These are phyloP conservation scores for Ophiostoma australiae DNA, from an alignment of 2,329 filamentous ascomycete species.

Conservation along the genomic window DNA sequence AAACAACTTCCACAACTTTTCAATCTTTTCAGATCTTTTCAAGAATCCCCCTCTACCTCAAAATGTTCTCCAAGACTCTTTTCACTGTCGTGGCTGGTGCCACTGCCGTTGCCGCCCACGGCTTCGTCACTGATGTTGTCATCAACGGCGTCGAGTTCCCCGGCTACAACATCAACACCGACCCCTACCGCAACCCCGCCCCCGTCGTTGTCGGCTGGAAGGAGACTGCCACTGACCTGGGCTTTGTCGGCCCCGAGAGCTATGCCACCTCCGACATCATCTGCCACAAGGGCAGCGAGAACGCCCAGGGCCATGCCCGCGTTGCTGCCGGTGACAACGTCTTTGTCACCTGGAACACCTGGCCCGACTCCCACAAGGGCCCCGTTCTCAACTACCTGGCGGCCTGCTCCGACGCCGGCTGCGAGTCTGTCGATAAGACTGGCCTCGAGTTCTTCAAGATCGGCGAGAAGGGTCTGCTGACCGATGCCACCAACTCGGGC, in stretches of 20 bases:
- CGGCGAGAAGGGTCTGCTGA: constrained; percentile 33
- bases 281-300: constrained; percentile 32
- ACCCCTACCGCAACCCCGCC: constrained; percentile 28
- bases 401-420: constrained; percentile 32
- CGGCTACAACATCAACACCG: background rate
- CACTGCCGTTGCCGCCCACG: constrained; percentile 14
- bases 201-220: constrained; percentile 33
- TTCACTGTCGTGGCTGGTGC: constrained; percentile 11
- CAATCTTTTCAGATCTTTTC: background rate
- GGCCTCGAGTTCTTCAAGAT: constrained; percentile 34
- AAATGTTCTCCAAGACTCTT: constrained; percentile 16
- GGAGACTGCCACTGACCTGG: constrained; percentile 32
- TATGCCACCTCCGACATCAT: constrained; percentile 32
- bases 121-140: constrained; percentile 16
- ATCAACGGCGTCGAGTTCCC: constrained; percentile 14
- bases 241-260: constrained; percentile 30
- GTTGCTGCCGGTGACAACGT: constrained; percentile 32
- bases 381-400: constrained; percentile 38
- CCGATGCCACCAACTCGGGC: constrained; percentile 27
- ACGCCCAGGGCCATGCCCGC: constrained; percentile 30
- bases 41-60: background rate
- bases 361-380: constrained; percentile 33
- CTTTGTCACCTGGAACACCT: constrained; percentile 32
- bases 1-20: background rate
- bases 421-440: constrained; percentile 35